phyloP scores from a whole-genome alignment of 2,329 filamentous ascomycete species.

The Beauveria rudraprayagi region DNA sequence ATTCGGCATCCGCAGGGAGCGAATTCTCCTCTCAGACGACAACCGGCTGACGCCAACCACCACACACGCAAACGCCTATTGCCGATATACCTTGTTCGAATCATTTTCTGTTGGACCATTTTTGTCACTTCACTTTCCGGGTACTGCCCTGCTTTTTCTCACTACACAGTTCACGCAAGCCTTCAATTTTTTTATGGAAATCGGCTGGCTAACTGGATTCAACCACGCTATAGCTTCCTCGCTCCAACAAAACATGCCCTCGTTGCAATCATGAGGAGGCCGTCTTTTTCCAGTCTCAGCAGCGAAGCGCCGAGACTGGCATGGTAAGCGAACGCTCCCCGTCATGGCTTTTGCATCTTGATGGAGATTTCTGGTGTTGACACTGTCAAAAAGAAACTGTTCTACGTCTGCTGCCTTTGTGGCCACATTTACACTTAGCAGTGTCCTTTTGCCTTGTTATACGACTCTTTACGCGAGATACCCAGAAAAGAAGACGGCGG shows the following conservation, averaged over 20 bases:
- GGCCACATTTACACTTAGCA: conserved; percentile 69
- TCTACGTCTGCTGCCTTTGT: conserved; percentile 90
- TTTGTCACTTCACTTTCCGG: neutral
- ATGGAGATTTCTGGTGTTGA: neutral
- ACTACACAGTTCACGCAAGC: neutral
- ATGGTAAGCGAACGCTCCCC: conserved; percentile 61
- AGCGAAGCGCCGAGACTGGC: conserved; percentile 91
- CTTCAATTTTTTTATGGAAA: conserved; percentile 16
- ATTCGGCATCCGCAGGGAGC: neutral
- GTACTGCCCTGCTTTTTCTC: neutral
- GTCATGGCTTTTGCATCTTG: neutral
- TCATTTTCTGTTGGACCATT: neutral
- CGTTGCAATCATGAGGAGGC: conserved; percentile 80
- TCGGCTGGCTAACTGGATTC: conserved; percentile 36
- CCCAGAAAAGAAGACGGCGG: neutral
- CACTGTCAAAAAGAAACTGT: conserved; percentile 59
- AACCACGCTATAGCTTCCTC: conserved; percentile 64
- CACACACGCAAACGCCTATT: neutral
- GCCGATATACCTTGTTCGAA: neutral
- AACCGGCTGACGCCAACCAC: neutral
- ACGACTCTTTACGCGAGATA: conserved; percentile 6
- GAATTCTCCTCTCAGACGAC: neutral
- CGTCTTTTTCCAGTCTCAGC: conserved; percentile 98
- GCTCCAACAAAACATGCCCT: conserved; percentile 78
- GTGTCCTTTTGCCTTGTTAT: conserved; percentile 17